A percentile compares a stretch with the other conserved stretches of the same genome.
These are phyloP conservation scores for Paradendryphiella salina DNA, from an alignment of 2,329 filamentous ascomycete genomes.

Conservation along the genomic window DNA sequence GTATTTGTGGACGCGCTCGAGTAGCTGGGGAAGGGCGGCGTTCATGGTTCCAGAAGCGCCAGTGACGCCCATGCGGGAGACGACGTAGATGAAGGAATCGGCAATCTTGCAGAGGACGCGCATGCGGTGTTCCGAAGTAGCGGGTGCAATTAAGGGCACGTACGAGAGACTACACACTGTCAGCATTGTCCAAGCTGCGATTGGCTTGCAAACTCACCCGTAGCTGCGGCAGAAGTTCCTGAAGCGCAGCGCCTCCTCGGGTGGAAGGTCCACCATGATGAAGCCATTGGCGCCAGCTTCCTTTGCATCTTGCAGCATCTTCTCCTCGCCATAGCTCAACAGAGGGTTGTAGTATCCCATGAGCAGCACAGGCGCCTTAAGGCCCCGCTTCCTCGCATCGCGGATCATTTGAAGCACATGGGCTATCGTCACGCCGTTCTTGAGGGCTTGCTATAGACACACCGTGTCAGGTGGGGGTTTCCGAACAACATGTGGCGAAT, in stretches of 20 bases:
- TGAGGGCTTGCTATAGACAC: constrained; percentile 64
- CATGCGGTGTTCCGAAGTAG: constrained; percentile 91
- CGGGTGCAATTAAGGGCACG: constrained; percentile 92
- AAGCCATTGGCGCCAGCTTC: constrained; percentile 90
- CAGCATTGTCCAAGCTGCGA: constrained; percentile 8
- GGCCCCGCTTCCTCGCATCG: constrained; percentile 73
- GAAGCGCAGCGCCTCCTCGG: constrained; percentile 93
- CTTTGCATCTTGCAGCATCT: constrained; percentile 80
- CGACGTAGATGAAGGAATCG: constrained; percentile 98
- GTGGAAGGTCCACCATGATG: constrained; percentile 93
- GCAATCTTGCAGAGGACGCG: constrained; percentile 93
- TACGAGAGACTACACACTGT: constrained; percentile 71
- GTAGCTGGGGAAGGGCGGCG: constrained; percentile 75
- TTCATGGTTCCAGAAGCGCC: constrained; percentile 85
- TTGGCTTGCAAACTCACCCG: constrained; percentile 57
- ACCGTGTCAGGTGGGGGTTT: constrained; percentile 19
- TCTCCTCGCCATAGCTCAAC: constrained; percentile 90
- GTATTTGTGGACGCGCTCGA: constrained; percentile 86
- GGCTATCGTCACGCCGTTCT: constrained; percentile 83
- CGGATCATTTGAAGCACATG: constrained; percentile 82
- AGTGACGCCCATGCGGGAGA: constrained; percentile 95
- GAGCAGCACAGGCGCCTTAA: constrained; percentile 81
- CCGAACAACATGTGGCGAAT: constrained; percentile 22
- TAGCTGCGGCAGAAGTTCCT: constrained; percentile 78
- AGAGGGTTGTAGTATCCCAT: constrained; percentile 99